Percentiles rank a stretch among this genome's conserved stretches.
phyloP scores from a whole-genome alignment of 179 eudicot species.

The Amaranthus tricolor region DNA sequence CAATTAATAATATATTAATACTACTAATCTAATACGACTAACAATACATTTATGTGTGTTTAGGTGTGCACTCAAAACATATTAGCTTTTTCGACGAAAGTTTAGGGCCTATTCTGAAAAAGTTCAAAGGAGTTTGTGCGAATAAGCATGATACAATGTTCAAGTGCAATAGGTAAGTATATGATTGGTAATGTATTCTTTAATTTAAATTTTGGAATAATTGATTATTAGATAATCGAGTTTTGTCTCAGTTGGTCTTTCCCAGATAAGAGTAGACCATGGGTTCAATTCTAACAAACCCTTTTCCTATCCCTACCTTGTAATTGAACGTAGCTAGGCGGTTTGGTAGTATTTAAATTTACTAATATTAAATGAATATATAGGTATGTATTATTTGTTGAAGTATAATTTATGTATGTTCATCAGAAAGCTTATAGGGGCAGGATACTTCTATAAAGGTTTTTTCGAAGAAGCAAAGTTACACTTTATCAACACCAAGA shows the following conservation, averaged over 20 bases:
- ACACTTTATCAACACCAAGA: slow-evolving; percentile 12
- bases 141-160: slow-evolving; percentile 17
- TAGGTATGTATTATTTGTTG: not conserved
- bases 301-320: too few species aligned
- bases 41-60: too few species aligned
- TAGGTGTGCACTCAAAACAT: slow-evolving; percentile 31
- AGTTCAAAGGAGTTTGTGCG: slow-evolving; percentile 30
- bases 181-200: not conserved
- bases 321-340: too few species aligned
- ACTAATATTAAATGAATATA: not conserved
- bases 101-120: slow-evolving; percentile 25
- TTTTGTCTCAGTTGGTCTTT: too few species aligned
- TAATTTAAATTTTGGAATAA: too few species aligned
- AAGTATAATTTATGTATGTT: not conserved
- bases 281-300: not conserved
- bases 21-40: too few species aligned
- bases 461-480: not conserved
- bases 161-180: slow-evolving; percentile 23
- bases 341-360: not conserved
- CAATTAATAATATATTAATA: too few species aligned
- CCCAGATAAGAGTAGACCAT: too few species aligned
- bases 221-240: too few species aligned
- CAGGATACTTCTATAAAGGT: slow-evolving; percentile 14
- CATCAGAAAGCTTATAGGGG: slow-evolving; percentile 28
- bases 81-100: slow-evolving; percentile 29